Percentiles rank a stretch among this genome's conserved stretches.
These are phyloP conservation scores for Pseudocercospora eumusae DNA, from an alignment of 2,329 filamentous ascomycete species.

Conservation along the genomic window DNA sequence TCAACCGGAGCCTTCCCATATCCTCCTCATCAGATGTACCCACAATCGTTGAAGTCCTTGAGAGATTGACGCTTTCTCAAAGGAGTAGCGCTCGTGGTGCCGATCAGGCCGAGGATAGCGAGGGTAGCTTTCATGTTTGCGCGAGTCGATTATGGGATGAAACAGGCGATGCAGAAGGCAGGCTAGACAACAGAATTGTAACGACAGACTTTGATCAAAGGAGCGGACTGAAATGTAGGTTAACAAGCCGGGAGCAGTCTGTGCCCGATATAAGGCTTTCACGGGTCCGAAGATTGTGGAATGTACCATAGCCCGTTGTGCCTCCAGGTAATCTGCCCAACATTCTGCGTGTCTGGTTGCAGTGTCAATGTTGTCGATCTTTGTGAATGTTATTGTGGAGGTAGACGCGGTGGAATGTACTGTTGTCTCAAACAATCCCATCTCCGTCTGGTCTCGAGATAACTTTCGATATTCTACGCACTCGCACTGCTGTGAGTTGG, in stretches of 20 bases:
- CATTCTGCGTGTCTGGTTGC: slow-evolving; percentile 4
- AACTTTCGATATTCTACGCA: too few relatives aligned
- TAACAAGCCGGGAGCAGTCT: neutral
- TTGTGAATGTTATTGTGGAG: slow-evolving; percentile 3
- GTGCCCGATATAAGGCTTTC: slow-evolving; percentile 3
- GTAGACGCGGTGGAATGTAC: neutral
- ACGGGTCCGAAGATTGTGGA: neutral
- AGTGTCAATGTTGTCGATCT: slow-evolving; percentile 1
- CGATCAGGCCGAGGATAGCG: slow-evolving; percentile 4
- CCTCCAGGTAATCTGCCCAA: neutral
- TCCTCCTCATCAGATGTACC: neutral
- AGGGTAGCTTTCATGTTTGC: slow-evolving; percentile 2
- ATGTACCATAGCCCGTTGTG: neutral
- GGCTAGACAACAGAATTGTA: neutral
- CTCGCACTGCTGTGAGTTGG: too few relatives aligned
- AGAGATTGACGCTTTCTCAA: slow-evolving; percentile 14
- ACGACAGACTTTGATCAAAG: neutral
- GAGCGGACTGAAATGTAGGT: neutral
- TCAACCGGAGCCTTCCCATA: slow-evolving; percentile 9
- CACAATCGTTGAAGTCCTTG: slow-evolving; percentile 10
- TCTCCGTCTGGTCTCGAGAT: too few relatives aligned
- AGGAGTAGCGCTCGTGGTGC: neutral
- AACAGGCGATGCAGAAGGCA: slow-evolving; percentile 2
- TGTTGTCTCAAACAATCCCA: too few relatives aligned
- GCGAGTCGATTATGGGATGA: neutral